These are phyloP conservation scores for Starmera stellimalicola DNA, from an alignment of 1,139 yeast species.

Conservation along the genomic window DNA sequence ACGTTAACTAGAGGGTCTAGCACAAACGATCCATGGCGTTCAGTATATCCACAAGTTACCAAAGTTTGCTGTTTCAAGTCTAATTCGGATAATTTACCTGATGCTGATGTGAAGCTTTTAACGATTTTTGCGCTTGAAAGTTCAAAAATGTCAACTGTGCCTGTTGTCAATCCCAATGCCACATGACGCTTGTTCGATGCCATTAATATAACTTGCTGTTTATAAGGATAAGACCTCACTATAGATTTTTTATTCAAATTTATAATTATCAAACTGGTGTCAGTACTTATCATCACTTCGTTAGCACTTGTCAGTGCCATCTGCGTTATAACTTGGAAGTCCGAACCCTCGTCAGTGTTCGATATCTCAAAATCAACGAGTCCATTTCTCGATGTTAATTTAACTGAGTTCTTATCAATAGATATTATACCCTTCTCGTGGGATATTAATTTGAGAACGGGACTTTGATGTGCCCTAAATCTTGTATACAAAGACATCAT, in stretches of 20 bases:
- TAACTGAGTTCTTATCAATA: slow-evolving; percentile 41
- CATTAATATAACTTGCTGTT: slow-evolving; percentile 30
- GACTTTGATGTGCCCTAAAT: slow-evolving; percentile 36
- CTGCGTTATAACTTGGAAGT: slow-evolving; percentile 23
- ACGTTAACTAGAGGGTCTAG: slow-evolving; percentile 74
- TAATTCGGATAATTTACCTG: slow-evolving; percentile 67
- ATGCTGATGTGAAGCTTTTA: slow-evolving; percentile 61
- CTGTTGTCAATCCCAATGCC: slow-evolving; percentile 59
- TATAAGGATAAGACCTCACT: slow-evolving; percentile 27
- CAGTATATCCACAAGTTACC: slow-evolving; percentile 75
- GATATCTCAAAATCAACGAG: slow-evolving; percentile 30
- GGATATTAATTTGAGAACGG: slow-evolving; percentile 41
- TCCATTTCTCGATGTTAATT: slow-evolving; percentile 53
- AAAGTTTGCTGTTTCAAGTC: slow-evolving; percentile 70
- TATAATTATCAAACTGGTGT: slow-evolving; percentile 38
- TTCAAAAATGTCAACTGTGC: slow-evolving; percentile 72
- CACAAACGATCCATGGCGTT: slow-evolving; percentile 41
- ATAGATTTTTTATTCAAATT: slow-evolving; percentile 43
- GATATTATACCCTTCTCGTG: slow-evolving; percentile 53
- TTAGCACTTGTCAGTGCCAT: slow-evolving; percentile 28
- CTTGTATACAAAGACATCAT: slow-evolving; percentile 35
- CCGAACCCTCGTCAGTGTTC: slow-evolving; percentile 22
- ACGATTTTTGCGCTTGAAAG: slow-evolving; percentile 47
- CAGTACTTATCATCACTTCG: slow-evolving; percentile 24
- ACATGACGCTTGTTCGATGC: slow-evolving; percentile 36